These are phyloP conservation scores for Silene latifolia DNA, from an alignment of 148 eudicot genomes.

Conservation along the genomic window DNA sequence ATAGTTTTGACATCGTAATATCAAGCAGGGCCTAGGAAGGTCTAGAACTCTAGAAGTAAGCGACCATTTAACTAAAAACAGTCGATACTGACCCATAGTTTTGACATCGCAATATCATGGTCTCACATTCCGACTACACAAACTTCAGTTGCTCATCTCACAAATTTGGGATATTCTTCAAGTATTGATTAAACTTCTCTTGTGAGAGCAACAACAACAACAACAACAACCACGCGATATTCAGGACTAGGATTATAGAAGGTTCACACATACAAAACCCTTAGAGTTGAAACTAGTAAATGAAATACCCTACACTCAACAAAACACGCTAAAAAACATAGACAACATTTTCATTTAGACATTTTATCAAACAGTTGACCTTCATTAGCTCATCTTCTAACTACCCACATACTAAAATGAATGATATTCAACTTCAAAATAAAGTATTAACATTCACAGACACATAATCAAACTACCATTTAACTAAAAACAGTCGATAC, in stretches of 20 bases:
- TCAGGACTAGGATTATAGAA: neutral
- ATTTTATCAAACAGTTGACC: slow-evolving; percentile 13
- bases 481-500: no score
- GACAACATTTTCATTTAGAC: slow-evolving; percentile 11
- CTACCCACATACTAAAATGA: neutral
- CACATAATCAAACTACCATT: no score
- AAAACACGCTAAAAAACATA: neutral
- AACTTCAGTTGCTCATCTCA: neutral
- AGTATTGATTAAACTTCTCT: neutral
- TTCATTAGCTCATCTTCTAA: neutral
- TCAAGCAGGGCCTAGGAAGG: neutral
- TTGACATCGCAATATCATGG: no score
- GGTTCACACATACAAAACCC: neutral
- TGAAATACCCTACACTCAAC: neutral
- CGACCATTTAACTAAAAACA: no score
- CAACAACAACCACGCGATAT: neutral
- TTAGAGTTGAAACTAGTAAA: neutral
- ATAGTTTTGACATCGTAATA: neutral
- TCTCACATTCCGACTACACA: neutral
- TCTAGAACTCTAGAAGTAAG: neutral
- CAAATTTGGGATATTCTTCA: neutral
- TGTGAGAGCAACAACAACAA: neutral
- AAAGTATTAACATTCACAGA: no score
- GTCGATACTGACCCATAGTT: no score
- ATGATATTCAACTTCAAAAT: no score